Evolutionary conservation across 2,329 filamentous ascomycete genomes (phyloP).

Genomic region (Chrysoporthe deuterocubensis): DNA sequence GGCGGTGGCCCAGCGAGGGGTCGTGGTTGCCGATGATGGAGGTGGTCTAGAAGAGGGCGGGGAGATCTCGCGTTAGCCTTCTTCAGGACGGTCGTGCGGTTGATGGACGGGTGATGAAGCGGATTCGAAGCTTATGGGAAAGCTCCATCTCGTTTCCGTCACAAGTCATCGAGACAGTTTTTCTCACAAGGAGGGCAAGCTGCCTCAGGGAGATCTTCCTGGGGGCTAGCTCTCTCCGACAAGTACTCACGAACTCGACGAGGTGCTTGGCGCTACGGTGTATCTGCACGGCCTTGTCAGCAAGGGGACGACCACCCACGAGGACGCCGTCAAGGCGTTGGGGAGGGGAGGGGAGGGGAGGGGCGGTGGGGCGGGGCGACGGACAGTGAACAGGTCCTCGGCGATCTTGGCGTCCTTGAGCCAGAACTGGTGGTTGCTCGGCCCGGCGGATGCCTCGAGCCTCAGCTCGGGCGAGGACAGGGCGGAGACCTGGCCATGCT

Average conservation of each 20-base stretch:
- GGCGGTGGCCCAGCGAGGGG: conserved; percentile 15
- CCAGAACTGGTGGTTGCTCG: conserved; percentile 29
- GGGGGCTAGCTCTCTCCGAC: conserved; percentile 9
- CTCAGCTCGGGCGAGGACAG: not conserved
- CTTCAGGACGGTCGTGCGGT: not conserved
- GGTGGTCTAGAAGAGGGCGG: conserved; percentile 8
- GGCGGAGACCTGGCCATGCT: not conserved
- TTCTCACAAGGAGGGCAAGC: conserved; percentile 15
- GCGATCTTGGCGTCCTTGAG: conserved; percentile 29
- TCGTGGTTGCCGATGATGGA: conserved; percentile 26
- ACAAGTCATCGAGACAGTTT: not conserved
- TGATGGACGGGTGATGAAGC: not conserved
- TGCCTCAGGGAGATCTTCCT: conserved; percentile 7
- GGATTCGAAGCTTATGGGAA: not conserved
- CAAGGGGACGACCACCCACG: not conserved
- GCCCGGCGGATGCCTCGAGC: not conserved
- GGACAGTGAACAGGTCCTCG: conserved; percentile 30
- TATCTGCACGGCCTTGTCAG: conserved; percentile 22
- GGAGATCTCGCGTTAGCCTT: not conserved
- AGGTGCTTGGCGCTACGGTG: conserved; percentile 30
- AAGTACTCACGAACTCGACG: conserved; percentile 25
- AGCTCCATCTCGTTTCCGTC: not conserved
- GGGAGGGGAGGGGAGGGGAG: not conserved
- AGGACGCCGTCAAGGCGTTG: not conserved
- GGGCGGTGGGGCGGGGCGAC: not conserved